Conservation (phyloP, 805 yeast genomes). For the Candida lessepsii region DNA sequence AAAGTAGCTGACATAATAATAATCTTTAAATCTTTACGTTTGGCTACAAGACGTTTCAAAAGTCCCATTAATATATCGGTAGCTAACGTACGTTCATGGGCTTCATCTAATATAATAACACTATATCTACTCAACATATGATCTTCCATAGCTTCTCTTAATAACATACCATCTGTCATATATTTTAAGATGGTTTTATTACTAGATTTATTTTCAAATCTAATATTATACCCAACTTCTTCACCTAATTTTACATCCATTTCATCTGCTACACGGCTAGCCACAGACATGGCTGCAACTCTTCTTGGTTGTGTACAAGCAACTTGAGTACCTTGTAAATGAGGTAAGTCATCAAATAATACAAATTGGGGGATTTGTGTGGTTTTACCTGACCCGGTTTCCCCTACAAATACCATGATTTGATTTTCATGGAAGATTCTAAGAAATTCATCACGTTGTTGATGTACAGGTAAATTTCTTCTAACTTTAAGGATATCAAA, state of each 20-base stretch:
- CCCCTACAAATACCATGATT: slow-evolving; percentile 98
- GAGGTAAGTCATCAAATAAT: slow-evolving; percentile 88
- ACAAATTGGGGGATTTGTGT: slow-evolving; percentile 98
- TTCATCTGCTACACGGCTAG: slow-evolving; percentile 95
- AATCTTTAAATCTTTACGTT: slow-evolving; percentile 86
- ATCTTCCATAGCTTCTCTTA: slow-evolving; percentile 97
- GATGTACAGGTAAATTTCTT: slow-evolving; percentile 89
- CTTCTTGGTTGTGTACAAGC: slow-evolving; percentile 98
- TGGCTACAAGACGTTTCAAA: slow-evolving; percentile 71
- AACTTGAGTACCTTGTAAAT: slow-evolving; percentile 74
- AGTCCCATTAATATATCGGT: slow-evolving; percentile 97
- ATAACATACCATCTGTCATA: slow-evolving; percentile 98
- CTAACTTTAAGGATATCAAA: slow-evolving; percentile 74
- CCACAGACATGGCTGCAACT: slow-evolving; percentile 99
- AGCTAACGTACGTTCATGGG: slow-evolving; percentile 95
- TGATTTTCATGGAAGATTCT: slow-evolving; percentile 81
- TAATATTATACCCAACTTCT: slow-evolving; percentile 92
- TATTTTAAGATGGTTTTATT: slow-evolving; percentile 82
- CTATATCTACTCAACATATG: slow-evolving; percentile 77
- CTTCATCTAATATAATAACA: slow-evolving; percentile 93
- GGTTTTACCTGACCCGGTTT: slow-evolving; percentile 98
- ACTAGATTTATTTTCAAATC: slow-evolving; percentile 88
- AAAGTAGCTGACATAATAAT: slow-evolving; percentile 97
- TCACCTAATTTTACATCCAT: slow-evolving; percentile 91
- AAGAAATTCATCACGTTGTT: slow-evolving; percentile 87